phyloP scores from a whole-genome alignment of 2,329 filamentous ascomycete species.

The Ophiosphaerella korrae region DNA sequence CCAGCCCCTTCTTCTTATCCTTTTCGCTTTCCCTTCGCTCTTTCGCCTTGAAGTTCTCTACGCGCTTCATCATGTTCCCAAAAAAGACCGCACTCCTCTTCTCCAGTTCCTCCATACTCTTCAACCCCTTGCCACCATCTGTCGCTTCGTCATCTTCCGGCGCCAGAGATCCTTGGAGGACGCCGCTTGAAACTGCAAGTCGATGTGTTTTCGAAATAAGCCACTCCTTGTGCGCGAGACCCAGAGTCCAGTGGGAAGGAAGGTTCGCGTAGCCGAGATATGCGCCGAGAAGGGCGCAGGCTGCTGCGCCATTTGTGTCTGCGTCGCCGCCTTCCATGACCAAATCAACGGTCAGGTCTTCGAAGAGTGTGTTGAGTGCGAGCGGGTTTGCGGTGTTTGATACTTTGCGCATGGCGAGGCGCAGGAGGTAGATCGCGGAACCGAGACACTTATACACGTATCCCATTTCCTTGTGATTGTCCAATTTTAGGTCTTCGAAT shows the following conservation, averaged over 20 bases:
- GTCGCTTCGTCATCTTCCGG: constrained; percentile 45
- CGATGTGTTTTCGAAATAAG: constrained; percentile 52
- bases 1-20: not conserved
- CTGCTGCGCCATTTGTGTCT: constrained; percentile 61
- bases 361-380: constrained; percentile 42
- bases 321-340: constrained; percentile 60
- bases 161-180: constrained; percentile 42
- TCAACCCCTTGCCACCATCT: constrained; percentile 46
- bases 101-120: not conserved
- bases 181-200: constrained; percentile 48
- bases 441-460: constrained; percentile 62
- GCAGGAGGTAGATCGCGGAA: constrained; percentile 52
- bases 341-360: constrained; percentile 55
- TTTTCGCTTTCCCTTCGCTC: not conserved
- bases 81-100: too few relatives aligned
- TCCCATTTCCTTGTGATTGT: constrained; percentile 55
- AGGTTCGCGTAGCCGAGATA: constrained; percentile 55
- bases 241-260: constrained; percentile 57
- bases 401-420: constrained; percentile 49
- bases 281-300: constrained; percentile 57
- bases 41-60: not conserved
- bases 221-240: constrained; percentile 54
- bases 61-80: not conserved
- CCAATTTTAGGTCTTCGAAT: constrained; percentile 52
- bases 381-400: not conserved